These are phyloP conservation scores for Lophiotrema nucula DNA, from an alignment of 495 filamentous ascomycete genomes.

Conservation along the genomic window DNA sequence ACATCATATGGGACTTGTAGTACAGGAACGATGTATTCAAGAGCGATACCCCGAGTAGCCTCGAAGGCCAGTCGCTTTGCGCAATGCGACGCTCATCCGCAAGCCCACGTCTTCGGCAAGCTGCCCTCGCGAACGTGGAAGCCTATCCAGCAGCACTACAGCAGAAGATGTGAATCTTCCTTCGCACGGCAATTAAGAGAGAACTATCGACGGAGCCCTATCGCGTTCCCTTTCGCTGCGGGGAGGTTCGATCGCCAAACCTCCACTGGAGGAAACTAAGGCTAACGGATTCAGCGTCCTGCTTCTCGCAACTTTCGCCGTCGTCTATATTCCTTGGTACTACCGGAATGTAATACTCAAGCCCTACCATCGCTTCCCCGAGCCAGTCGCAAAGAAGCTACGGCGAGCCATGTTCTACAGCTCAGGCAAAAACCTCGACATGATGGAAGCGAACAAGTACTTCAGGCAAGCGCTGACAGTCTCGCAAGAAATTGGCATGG, in stretches of 20 bases:
- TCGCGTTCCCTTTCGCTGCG: constrained; percentile 39
- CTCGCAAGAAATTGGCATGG: constrained; percentile 69
- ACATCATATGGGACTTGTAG: too few relatives aligned
- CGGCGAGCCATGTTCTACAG: constrained; percentile 86
- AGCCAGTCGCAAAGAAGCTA: constrained; percentile 72
- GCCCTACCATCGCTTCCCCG: constrained; percentile 75
- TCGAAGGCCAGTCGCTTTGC: constrained; percentile 6
- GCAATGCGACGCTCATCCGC: constrained; percentile 21
- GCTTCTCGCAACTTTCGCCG: too few relatives aligned
- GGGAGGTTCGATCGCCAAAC: too few relatives aligned
- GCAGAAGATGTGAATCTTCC: constrained; percentile 18
- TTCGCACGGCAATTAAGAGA: constrained; percentile 14
- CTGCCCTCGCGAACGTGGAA: constrained; percentile 20
- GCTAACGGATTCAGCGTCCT: too few relatives aligned
- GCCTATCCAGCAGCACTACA: constrained; percentile 14
- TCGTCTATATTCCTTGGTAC: constrained; percentile 57
- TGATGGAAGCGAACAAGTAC: constrained; percentile 72
- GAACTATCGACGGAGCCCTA: constrained; percentile 15
- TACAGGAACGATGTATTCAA: constrained; percentile 31
- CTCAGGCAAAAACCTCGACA: constrained; percentile 60
- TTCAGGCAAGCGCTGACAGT: constrained; percentile 73
- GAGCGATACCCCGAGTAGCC: constrained; percentile 19
- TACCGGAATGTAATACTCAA: constrained; percentile 64
- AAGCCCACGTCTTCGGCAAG: constrained; percentile 16
- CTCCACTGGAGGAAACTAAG: too few relatives aligned